phyloP scores from a whole-genome alignment of 371 early-diverging fungal genomes.

The Apophysomyces ossiformis region DNA sequence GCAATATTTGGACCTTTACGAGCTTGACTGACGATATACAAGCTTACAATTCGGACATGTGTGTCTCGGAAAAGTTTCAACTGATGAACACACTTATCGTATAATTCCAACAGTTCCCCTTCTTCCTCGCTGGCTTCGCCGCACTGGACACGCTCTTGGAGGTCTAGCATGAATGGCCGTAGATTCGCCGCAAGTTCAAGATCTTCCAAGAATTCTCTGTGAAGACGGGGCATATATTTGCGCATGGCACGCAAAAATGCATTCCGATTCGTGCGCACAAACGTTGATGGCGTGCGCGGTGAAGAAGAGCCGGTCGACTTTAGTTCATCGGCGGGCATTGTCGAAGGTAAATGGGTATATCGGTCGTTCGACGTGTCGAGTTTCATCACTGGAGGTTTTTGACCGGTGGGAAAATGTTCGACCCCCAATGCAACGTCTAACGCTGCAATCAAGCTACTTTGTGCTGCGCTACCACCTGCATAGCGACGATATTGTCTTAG shows the following conservation, averaged over 20 bases:
- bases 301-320: conserved; percentile 19
- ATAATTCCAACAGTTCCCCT: conserved; percentile 52
- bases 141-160: conserved; percentile 27
- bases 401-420: conserved; percentile 84
- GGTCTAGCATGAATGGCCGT: conserved; percentile 57
- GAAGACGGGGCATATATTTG: conserved; percentile 88
- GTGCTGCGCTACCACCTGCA: conserved; percentile 96
- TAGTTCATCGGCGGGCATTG: conserved; percentile 44
- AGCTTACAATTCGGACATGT: conserved; percentile 91
- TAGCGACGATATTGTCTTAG: conserved; percentile 70
- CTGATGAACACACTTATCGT: conserved; percentile 79
- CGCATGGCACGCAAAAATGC: conserved; percentile 89
- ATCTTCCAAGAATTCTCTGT: conserved; percentile 86
- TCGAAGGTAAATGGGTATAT: conserved; percentile 40
- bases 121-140: conserved; percentile 26
- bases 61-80: conserved; percentile 89
- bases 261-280: conserved; percentile 56
- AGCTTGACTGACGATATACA: conserved; percentile 91
- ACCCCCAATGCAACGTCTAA: conserved; percentile 92
- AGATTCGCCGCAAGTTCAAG: conserved; percentile 69
- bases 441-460: conserved; percentile 91
- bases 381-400: conserved; percentile 36
- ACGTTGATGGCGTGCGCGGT: conserved; percentile 42
- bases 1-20: conserved; percentile 74
- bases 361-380: conserved; percentile 25